phyloP scores from a whole-genome alignment of 192 early-diverging fungal genomes.

The Entophlyctis luteolus region DNA sequence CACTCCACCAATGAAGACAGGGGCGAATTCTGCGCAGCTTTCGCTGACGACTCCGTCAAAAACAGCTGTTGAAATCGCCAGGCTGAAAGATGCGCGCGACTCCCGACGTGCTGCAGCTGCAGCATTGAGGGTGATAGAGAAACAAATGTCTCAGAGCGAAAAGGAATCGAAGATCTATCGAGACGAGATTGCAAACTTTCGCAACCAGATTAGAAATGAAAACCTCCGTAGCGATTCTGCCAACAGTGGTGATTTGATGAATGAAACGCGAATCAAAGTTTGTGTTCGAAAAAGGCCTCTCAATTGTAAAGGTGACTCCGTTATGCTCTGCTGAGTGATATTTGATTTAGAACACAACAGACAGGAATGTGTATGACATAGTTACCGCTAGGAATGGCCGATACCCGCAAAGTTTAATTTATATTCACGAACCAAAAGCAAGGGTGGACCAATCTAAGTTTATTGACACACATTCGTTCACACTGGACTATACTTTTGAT shows the following conservation, averaged over 20 bases:
- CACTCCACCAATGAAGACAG: background rate
- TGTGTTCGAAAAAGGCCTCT: conserved; percentile 86
- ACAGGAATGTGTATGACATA: conserved; percentile 30
- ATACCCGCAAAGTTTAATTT: conserved; percentile 35
- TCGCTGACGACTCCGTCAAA: conserved; percentile 24
- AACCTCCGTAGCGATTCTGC: too few species aligned
- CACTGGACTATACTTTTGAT: conserved; percentile 87
- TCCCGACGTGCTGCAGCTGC: conserved; percentile 20
- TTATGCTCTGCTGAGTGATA: background rate
- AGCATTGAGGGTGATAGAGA: background rate
- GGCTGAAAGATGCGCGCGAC: conserved; percentile 15
- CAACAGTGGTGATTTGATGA: background rate
- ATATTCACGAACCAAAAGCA: conserved; percentile 46
- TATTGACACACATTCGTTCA: conserved; percentile 79
- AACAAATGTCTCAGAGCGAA: conserved; percentile 2
- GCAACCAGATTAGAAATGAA: conserved; percentile 3
- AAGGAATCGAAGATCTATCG: conserved; percentile 15
- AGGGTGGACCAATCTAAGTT: conserved; percentile 76
- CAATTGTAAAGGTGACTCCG: conserved; percentile 56
- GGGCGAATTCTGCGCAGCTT: background rate
- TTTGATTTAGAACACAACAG: conserved; percentile 6
- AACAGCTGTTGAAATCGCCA: conserved; percentile 26
- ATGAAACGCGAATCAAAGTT: conserved; percentile 62
- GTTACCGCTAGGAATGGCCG: conserved; percentile 28
- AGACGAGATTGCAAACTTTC: conserved; percentile 18